Base-by-base conservation (phyloP, 768 basidiomycete species). In the Kwoniella sp. region DNA sequence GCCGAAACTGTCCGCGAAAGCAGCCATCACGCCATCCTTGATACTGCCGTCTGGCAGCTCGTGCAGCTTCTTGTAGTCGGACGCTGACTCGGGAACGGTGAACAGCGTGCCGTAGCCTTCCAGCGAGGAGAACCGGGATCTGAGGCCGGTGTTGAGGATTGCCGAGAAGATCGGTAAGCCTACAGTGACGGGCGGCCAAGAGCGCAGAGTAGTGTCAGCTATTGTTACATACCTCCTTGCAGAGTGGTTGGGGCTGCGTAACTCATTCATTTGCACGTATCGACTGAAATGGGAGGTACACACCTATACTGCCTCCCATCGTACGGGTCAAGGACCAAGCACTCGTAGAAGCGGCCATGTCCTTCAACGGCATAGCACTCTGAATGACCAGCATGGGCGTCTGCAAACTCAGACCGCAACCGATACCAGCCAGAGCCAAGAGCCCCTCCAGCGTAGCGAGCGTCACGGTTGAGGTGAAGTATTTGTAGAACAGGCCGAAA, bases 311-410 rank as follows among this genome's bases (percentile, higher is more conserved):
- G 1, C 76, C 75, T 4, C 79, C 79, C n/a, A 76, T 62, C 23
- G 68, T 65, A 55, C 79, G 48, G 0, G 73, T 75, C n/a, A 80
- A 55, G 2, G 65, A 55, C 71, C 73, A 80, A 1, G 76, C 74
- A 29, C 60, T 58, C 2, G 79, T 80, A 4, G 73, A 60, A 22
- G 76, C 73, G 12, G 75, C 77, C 77, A 79, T 79, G 13, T 81
- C 79, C 48, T 76, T 78, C 41, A 81, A 45, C 1, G 79, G 79
- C 79, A 81, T 81, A 7, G 79, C 79, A 17, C 76, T 73, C 56
- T 79, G 78, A 0, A 81, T 47, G 28, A 76, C 66, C 23, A 81
- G 52, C 51, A 79, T 53, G 0, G 78, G 78, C 4, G 67, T 61
- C 13, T 63, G 60, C 0, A 81, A 65, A 26, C 71, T 72, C 23